A percentile compares a stretch with the other conserved stretches of the same genome.
Conservation (phyloP, 495 filamentous ascomycete genomes). For the Penicillium samsonianum region DNA sequence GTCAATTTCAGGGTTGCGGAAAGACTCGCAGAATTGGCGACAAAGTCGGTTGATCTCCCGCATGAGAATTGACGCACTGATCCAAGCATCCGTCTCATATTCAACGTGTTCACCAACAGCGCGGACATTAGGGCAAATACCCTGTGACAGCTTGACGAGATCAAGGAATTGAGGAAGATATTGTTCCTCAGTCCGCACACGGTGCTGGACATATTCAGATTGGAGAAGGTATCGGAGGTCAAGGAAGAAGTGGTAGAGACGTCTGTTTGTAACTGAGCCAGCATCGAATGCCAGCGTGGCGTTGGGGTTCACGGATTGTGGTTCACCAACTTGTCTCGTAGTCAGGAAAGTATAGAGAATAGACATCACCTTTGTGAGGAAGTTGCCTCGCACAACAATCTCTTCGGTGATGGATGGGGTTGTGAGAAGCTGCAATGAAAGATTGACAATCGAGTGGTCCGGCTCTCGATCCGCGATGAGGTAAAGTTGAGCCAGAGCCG, state of each 20-base stretch:
- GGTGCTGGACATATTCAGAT: constrained; percentile 81
- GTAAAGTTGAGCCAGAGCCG: constrained; percentile 88
- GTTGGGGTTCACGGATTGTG: constrained; percentile 77
- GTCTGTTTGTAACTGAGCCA: constrained; percentile 87
- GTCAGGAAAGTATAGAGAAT: constrained; percentile 98
- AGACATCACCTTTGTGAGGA: constrained; percentile 89
- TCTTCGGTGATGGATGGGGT: constrained; percentile 95
- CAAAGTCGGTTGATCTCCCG: constrained; percentile 92
- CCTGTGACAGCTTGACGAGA: constrained; percentile 91
- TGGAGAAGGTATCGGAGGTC: constrained; percentile 88
- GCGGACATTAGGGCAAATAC: constrained; percentile 90
- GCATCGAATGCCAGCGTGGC: constrained; percentile 89
- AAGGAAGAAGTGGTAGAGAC: constrained; percentile 95
- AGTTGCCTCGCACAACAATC: constrained; percentile 92
- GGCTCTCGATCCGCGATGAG: constrained; percentile 95
- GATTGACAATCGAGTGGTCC: constrained; percentile 97
- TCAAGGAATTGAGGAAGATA: constrained; percentile 95
- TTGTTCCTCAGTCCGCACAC: constrained; percentile 75
- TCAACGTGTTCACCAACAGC: constrained; percentile 95
- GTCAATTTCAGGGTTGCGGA: constrained; percentile 62
- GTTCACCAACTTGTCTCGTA: constrained; percentile 90
- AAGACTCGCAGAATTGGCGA: constrained; percentile 84
- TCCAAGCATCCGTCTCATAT: constrained; percentile 98
- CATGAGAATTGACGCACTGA: constrained; percentile 90
- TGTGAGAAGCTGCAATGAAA: constrained; percentile 93